Percentiles rank a stretch among this genome's conserved stretches.
phyloP scores from a whole-genome alignment of 2,329 filamentous ascomycete species.

The Cercospora sp. region DNA sequence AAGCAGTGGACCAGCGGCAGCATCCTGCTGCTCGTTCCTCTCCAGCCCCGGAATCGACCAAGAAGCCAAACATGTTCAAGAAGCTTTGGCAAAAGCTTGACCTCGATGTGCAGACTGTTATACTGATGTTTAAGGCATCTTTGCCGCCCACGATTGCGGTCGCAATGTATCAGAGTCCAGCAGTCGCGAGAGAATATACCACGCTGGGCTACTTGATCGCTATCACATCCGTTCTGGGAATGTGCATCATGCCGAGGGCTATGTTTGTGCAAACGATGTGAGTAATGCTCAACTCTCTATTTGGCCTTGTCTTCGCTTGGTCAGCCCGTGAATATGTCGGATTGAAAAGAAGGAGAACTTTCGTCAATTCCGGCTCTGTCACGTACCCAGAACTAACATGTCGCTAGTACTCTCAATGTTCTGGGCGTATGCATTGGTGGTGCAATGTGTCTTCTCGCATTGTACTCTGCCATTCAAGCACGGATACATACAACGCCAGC shows the following conservation, averaged over 20 bases:
- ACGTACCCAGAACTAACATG: slow-evolving; percentile 44
- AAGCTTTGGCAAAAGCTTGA: slow-evolving; percentile 35
- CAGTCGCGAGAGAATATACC: slow-evolving; percentile 53
- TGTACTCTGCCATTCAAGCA: slow-evolving; percentile 67
- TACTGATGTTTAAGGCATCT: slow-evolving; percentile 41
- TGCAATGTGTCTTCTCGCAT: slow-evolving; percentile 61
- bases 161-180: slow-evolving; percentile 47
- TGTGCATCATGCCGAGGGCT: slow-evolving; percentile 67
- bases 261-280: slow-evolving; percentile 70
- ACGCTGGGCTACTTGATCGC: slow-evolving; percentile 64
- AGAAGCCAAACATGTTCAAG: slow-evolving; percentile 32
- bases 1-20: not conserved
- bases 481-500: slow-evolving; percentile 56
- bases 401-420: slow-evolving; percentile 62
- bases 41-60: not conserved
- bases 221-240: slow-evolving; percentile 64
- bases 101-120: slow-evolving; percentile 36
- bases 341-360: not conserved
- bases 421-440: slow-evolving; percentile 59
- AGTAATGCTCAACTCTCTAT: slow-evolving; percentile 38
- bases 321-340: too few species aligned
- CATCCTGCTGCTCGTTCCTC: not conserved
- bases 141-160: slow-evolving; percentile 40
- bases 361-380: not conserved
- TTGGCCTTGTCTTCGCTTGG: not conserved